Evolutionary conservation across 345 rosid genomes (phyloP), one percentile per base, ranked within the genome.

Genomic region (Sonneratia caseolaris): DNA sequence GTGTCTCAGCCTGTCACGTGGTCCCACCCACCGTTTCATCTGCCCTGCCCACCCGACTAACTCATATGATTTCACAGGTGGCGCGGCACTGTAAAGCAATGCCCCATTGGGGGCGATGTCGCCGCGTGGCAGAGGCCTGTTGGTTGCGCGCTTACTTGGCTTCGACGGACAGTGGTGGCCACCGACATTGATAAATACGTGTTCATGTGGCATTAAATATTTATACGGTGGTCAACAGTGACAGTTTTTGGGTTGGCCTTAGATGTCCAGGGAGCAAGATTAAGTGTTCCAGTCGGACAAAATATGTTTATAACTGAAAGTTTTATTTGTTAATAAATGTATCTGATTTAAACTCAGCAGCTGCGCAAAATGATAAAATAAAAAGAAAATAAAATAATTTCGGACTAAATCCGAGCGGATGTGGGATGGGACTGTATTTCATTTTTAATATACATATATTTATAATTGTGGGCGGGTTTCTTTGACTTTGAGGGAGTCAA

Each of bases 401-500:
- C 32, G 32, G 32, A 27, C 32, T 27, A 10, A 6, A 27, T 48
- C 66, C 22, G n/a, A 42, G 35, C 14, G 64, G 66, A 53, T 53
- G 13, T 62, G 12, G 0, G 38, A 32, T 32, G 37, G 12, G 66
- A 12, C 32, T 13, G 38, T 4, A 27, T 2, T 62, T 62, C 2
- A 10, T 27, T 32, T 62, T 27, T 27, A 3, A 8, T 7, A 7
- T 22, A 5, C 5, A 22, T 21, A 22, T 35, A 24, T 19, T 19
- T 53, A 4, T 2, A 62, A 62, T 62, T 62, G 12, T 5, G 6
- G 38, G 66, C 32, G 66, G 22, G n/a, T 2, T 76, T 67, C 1
- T 38, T 73, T 81, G 73, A 78, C 84, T 72, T 73, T 12, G 76
- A 75, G 67, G 76, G 75, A 38, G 78, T 72, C 71, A 75, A 78